Base-by-base conservation (phyloP, 139 green algal genomes). In the Dunaliella sp. region DNA sequence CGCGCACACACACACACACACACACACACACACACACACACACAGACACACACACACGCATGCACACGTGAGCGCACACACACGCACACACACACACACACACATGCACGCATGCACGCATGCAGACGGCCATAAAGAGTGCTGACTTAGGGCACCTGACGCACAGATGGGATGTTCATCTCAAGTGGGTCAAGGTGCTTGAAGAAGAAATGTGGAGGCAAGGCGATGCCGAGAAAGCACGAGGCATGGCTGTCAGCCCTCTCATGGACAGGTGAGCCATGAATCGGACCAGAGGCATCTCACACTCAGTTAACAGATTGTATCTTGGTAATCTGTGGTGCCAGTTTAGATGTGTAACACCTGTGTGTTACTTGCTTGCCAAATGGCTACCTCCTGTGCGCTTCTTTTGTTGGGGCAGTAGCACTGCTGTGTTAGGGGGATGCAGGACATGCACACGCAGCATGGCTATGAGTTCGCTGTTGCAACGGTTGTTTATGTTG, bases 221-320 rank as follows among this genome's bases (percentile, higher is more conserved):
- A 65, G 48, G 48, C 7, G 90, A 93, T 83, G 37, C 38, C 0
- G 90, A 91, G 82, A 77, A 83, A 73, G 36, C 36, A 34, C 37
- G 77, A 59, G 73, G 79, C 34, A 58, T 91, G 84, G 75, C 82
- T 30, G 79, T 90, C n/a, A 90, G 86, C 30, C 86, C 88, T 26
- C 83, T 93, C 7, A 90, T 93, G 82, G 88, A 93, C 83, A 78
- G 90, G 16, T 34, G 57, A 38, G 90, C n/a, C n/a, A n/a, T n/a
- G n/a, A n/a, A n/a, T n/a, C n/a, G n/a, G n/a, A n/a, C n/a, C n/a
- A n/a, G n/a, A n/a, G n/a, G n/a, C n/a, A n/a, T n/a, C n/a, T n/a
- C n/a, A n/a, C n/a, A n/a, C n/a, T n/a, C n/a, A n/a, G n/a, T n/a
- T n/a, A n/a, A n/a, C n/a, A n/a, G n/a, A n/a, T n/a, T n/a, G n/a